A percentile compares a stretch with the other conserved stretches of the same genome.
These are phyloP conservation scores for Macrocybe gigantea DNA, from an alignment of 768 basidiomycete genomes.

Conservation along the genomic window DNA sequence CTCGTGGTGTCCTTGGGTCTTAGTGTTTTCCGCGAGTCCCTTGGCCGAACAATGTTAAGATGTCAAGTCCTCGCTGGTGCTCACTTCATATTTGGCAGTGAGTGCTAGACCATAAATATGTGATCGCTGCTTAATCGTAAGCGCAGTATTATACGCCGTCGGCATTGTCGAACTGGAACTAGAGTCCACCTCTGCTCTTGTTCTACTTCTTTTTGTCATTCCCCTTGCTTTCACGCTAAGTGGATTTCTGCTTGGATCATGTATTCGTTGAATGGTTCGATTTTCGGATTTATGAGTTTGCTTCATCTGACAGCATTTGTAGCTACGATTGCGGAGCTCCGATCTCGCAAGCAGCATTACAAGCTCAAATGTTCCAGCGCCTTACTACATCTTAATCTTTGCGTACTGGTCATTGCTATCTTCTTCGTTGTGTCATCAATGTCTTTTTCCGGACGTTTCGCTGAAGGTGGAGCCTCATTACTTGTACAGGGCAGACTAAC, in stretches of 20 bases:
- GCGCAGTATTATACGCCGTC: conserved; percentile 80
- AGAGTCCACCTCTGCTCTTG: conserved; percentile 81
- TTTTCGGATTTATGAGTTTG: not conserved
- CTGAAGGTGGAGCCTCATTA: conserved; percentile 59
- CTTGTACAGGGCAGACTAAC: conserved; percentile 3
- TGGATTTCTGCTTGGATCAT: conserved; percentile 96
- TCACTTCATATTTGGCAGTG: conserved; percentile 94
- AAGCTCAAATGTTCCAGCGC: conserved; percentile 86
- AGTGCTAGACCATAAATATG: conserved; percentile 17
- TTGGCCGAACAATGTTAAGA: conserved; percentile 79
- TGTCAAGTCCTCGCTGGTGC: conserved; percentile 77
- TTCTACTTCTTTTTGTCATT: conserved; percentile 86
- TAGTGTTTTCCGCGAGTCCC: conserved; percentile 84
- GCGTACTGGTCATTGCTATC: conserved; percentile 77
- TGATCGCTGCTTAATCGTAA: not conserved
- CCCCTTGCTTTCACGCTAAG: conserved; percentile 95
- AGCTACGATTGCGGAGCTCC: conserved; percentile 88
- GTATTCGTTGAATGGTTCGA: conserved; percentile 78
- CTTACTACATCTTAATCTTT: conserved; percentile 81
- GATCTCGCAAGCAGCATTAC: conserved; percentile 79
- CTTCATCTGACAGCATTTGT: not conserved
- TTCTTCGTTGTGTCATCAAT: conserved; percentile 94
- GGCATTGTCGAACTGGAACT: conserved; percentile 92
- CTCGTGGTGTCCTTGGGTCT: conserved; percentile 89
- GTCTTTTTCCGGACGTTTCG: conserved; percentile 85